Conservation (phyloP, 1,284 basidiomycete species). For the Microbotryum scabiosae region DNA sequence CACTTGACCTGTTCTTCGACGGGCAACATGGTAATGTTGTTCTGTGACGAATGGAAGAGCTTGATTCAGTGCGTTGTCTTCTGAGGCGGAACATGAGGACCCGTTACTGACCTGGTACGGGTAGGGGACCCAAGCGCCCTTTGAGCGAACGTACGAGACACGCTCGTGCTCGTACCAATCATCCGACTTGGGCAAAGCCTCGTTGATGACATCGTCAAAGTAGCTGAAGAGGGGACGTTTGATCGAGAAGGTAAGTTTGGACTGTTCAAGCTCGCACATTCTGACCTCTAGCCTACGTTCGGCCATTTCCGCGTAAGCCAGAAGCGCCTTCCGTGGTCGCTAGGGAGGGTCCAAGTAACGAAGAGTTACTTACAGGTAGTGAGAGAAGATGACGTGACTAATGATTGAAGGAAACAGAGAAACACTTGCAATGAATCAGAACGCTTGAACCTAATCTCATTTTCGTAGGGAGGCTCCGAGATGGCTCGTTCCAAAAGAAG, state of each 20-base stretch:
- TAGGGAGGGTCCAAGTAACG: background rate
- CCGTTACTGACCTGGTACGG: conserved; percentile 34
- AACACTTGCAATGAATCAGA: background rate
- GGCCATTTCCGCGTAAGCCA: background rate
- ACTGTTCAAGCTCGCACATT: no score
- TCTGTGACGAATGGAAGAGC: conserved; percentile 35
- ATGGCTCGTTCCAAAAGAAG: no score
- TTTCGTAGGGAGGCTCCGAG: background rate
- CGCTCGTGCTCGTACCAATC: conserved; percentile 49
- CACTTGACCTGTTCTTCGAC: conserved; percentile 46
- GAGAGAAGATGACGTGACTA: conserved; percentile 51
- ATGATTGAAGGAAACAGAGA: background rate
- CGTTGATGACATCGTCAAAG: conserved; percentile 47
- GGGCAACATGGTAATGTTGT: conserved; percentile 48
- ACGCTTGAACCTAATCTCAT: background rate
- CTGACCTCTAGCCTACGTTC: no score
- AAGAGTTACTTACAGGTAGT: conserved; percentile 40
- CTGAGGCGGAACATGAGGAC: no score
- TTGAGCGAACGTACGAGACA: conserved; percentile 48
- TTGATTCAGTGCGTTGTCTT: background rate
- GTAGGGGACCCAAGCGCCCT: conserved; percentile 47
- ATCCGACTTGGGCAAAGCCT: conserved; percentile 44
- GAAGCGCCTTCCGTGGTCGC: background rate
- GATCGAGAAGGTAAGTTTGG: no score
- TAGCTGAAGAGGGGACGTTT: conserved; percentile 34